Evolutionary conservation across 495 filamentous ascomycete genomes (phyloP), one percentile per base, ranked within the genome.

Genomic region (Aspergillus incahuasiensis): DNA sequence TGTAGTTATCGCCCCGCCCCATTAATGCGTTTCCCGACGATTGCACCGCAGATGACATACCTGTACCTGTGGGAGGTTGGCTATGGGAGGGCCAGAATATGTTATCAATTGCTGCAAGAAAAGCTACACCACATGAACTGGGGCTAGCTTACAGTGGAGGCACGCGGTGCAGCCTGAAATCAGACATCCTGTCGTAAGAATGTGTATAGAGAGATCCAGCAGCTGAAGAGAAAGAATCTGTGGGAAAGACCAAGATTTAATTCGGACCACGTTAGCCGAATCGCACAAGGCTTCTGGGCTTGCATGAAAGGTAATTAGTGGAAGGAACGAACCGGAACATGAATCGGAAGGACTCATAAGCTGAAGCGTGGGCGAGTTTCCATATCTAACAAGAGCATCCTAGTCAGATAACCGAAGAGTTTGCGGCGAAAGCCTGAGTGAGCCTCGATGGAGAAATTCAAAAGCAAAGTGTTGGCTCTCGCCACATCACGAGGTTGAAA

Each of bases 271-370:
- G 58, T 67, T 62, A 62, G 63, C 51, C 43, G 55, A 34, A 13
- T 30, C 44, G 32, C 34, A 39, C 13, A 44, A 47, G 47, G 38
- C 57, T 19, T 34, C 46, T 41, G 28, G 38, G 45, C 13, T 49
- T 42, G 25, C 47, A 56, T 52, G 35, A 50, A 21, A 59, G 42
- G 49, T 50, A 35, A 52, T 18, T 61, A n/a, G n/a, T n/a, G 40
- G 49, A 63, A 48, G 40, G 49, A 19, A 57, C 64, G 54, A 72
- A 75, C 76, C 76, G 46, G 75, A 70, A 55, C 73, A 75, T 42
- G 75, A 77, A 64, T 77, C 74, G 49, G 72, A 58, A 42, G 77
- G 72, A 58, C 71, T 77, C 68, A 78, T 75, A 15, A 75, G 67
- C 34, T 35, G 34, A 55, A 77, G 67, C n/a, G 69, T 64, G 56